A percentile compares a stretch with the other conserved stretches of the same genome.
Evolutionary conservation across 2,329 filamentous ascomycete species (phyloP).

Genomic region (Tolypocladium tundrense): DNA sequence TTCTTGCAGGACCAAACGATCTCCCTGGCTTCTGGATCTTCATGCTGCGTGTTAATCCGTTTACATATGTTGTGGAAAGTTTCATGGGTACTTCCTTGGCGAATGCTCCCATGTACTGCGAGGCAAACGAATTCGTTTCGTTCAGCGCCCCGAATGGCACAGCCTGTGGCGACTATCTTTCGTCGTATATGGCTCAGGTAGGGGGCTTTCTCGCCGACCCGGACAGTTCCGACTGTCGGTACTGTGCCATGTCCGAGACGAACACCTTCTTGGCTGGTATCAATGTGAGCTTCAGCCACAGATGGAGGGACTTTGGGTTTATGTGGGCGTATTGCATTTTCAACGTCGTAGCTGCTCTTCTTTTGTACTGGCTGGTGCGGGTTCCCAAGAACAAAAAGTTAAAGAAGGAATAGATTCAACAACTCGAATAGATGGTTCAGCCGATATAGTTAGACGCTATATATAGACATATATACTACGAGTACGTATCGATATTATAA

Average conservation of each 20-base stretch:
- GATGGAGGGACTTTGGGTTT: background rate
- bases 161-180: background rate
- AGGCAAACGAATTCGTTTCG: background rate
- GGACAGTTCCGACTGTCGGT: background rate
- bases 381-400: background rate
- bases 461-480: background rate
- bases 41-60: slow-evolving; percentile 68
- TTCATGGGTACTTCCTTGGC: background rate
- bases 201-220: background rate
- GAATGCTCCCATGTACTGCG: background rate
- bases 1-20: slow-evolving; percentile 11
- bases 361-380: background rate
- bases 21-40: slow-evolving; percentile 71
- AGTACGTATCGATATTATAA: background rate
- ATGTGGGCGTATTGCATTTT: background rate
- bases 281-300: background rate
- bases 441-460: too few species aligned
- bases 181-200: background rate
- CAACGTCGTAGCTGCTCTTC: background rate
- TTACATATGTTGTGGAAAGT: slow-evolving; percentile 68
- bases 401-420: background rate
- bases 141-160: background rate
- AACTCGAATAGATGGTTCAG: background rate
- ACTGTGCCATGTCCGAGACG: background rate
- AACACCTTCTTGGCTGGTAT: background rate